Evolutionary conservation across 2,329 filamentous ascomycete genomes (phyloP).

Genomic region (Ophiosphaerella narmari): DNA sequence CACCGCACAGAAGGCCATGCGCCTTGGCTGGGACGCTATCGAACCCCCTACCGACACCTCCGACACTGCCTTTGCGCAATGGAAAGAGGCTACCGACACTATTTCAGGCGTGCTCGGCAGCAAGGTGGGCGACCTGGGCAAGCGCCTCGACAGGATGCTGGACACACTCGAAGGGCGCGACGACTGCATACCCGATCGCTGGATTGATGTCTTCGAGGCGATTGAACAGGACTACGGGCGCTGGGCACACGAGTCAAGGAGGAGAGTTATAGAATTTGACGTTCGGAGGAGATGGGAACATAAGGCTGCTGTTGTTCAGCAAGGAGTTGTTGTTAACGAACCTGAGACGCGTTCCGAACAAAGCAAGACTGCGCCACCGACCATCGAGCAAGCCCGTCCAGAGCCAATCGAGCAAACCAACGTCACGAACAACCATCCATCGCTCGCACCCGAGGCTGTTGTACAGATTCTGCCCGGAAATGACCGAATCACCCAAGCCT

Average conservation of each 20-base stretch:
- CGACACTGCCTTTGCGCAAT: constrained; percentile 38
- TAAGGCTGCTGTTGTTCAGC: constrained; percentile 3
- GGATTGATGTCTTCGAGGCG: constrained; percentile 84
- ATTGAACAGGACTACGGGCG: constrained; percentile 77
- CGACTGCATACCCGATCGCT: constrained; percentile 82
- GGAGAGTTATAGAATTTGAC: constrained; percentile 71
- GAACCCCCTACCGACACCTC: constrained; percentile 41
- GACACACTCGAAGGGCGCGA: constrained; percentile 82
- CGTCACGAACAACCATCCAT: no score
- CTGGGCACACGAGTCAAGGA: constrained; percentile 81
- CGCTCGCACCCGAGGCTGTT: not conserved
- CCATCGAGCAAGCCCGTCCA: no score
- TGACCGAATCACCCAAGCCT: no score
- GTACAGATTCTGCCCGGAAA: not conserved
- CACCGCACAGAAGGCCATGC: constrained; percentile 67
- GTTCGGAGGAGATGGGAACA: constrained; percentile 31
- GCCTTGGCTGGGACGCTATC: constrained; percentile 69
- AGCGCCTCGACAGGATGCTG: constrained; percentile 79
- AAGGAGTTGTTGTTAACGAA: constrained; percentile 2
- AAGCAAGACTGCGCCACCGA: no score
- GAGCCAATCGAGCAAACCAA: no score
- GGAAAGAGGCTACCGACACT: constrained; percentile 49
- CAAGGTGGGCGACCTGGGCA: constrained; percentile 72
- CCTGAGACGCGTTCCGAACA: not conserved
- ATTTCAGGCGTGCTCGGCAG: constrained; percentile 68